Base-by-base conservation (phyloP, 1,284 basidiomycete species). In the Neolentinus lepideus region DNA sequence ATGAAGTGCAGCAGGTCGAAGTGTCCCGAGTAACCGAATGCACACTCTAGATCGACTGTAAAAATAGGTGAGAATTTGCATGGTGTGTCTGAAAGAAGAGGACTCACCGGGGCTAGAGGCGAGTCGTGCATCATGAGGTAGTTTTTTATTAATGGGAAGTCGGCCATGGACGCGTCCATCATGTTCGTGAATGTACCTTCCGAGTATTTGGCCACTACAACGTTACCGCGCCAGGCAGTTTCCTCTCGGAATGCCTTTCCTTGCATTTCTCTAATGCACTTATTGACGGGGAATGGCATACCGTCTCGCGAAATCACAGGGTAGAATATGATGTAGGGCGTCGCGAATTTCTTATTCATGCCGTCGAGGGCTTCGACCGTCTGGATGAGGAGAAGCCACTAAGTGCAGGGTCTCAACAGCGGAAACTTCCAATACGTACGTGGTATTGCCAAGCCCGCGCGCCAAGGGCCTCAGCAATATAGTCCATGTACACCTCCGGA, bases 401-500 rank as follows among this genome's bases (percentile, higher is more conserved):
- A 45, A 24, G 25, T 51, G 53, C 22, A 38, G 57, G 52, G 56
- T 53, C 53, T 52, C 24, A 27, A 10, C n/a, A 25, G 19, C 16
- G 3, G 53, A 46, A 57, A 61, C 25, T 48, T 4, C 38, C 54
- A 21, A 11, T 35, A 69, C 76, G 63, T 62, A 88, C 87, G 71
- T 86, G 80, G 66, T 80, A 87, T 64, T 79, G 77, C 88, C 88
- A 90, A 12, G 84, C 79, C 57, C 82, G 75, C 36, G 80, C 71
- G 36, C 84, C 84, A 54, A 81, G 73, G 55, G 79, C 76, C 67
- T 90, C 85, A 61, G 85, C 85, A 62, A 90, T 84, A 69, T 85
- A 88, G 67, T 91, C 87, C 88, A 91, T 91, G 64, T 85, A 81
- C 35, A 88, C 79, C 67, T 90, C 86, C 9, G 89, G 88, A 68